Conservation (phyloP, 2,329 filamentous ascomycete species). For the Aspergillus sp. region DNA sequence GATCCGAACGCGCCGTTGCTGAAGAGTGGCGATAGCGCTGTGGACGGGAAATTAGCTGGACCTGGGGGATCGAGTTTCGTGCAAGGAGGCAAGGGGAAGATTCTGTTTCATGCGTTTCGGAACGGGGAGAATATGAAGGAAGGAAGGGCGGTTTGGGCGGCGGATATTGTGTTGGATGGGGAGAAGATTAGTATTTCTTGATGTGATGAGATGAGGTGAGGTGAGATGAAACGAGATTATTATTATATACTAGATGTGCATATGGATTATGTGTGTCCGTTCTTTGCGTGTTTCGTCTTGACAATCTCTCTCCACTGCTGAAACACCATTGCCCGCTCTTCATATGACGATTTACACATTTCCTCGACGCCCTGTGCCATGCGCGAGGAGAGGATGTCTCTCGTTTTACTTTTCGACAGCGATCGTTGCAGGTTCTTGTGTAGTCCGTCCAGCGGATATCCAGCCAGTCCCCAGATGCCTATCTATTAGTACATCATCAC, state of each 20-base stretch:
- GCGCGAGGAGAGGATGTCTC: constrained; percentile 21
- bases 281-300: too few relatives aligned
- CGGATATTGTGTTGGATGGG: constrained; percentile 18
- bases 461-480: constrained; percentile 25
- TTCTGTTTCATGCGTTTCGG: constrained; percentile 27
- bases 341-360: constrained; percentile 13
- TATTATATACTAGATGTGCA: not conserved
- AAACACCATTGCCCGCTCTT: constrained; percentile 18
- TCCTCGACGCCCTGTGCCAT: constrained; percentile 24
- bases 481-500: not conserved
- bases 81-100: constrained; percentile 20
- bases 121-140: constrained; percentile 13
- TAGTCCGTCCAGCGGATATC: constrained; percentile 27
- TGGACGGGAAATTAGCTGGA: constrained; percentile 22
- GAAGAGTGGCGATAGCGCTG: constrained; percentile 25
- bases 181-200: constrained; percentile 11
- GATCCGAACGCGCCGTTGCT: constrained; percentile 21
- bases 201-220: not conserved
- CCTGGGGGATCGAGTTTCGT: constrained; percentile 28
- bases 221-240: not conserved
- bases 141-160: constrained; percentile 25
- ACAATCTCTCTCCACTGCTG: constrained; percentile 9
- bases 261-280: too few relatives aligned
- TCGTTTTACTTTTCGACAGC: constrained; percentile 19
- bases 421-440: constrained; percentile 25